phyloP scores from a whole-genome alignment of 768 basidiomycete species.

The Stropharia rugosoannulata region DNA sequence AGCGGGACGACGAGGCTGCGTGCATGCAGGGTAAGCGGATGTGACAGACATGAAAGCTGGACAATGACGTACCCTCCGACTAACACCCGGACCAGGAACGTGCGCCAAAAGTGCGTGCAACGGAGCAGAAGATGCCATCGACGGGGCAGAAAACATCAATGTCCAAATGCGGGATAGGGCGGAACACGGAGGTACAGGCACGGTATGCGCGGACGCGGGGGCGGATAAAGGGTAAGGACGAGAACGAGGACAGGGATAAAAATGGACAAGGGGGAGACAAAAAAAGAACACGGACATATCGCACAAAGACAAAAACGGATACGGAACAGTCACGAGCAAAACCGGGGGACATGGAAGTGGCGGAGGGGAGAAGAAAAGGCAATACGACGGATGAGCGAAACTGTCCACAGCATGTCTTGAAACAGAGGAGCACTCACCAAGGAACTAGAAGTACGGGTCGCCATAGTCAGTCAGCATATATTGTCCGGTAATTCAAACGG shows the following conservation, averaged over 20 bases:
- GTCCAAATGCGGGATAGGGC: neutral
- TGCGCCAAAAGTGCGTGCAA: neutral
- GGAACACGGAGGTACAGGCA: neutral
- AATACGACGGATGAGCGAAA: conserved; percentile 9
- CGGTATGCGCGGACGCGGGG: neutral
- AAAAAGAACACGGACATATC: no score
- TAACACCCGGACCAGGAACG: conserved; percentile 14
- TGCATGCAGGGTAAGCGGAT: conserved; percentile 7
- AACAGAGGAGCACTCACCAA: conserved; percentile 32
- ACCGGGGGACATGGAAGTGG: neutral
- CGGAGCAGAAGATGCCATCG: no score
- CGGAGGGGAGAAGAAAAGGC: neutral
- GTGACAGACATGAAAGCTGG: neutral
- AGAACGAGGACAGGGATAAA: no score
- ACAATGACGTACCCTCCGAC: conserved; percentile 44
- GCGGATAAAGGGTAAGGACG: neutral
- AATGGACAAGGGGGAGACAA: no score
- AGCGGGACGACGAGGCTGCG: conserved; percentile 68
- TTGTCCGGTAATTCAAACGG: neutral
- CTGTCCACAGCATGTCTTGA: conserved; percentile 11
- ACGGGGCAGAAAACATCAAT: no score
- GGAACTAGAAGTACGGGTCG: conserved; percentile 34
- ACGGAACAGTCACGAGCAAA: neutral
- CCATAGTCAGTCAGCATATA: conserved; percentile 5
- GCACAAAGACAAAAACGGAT: no score